These are phyloP conservation scores for Mayamaea pseudoterrestris DNA, from an alignment of 108 stramenopile genomes.

Conservation along the genomic window DNA sequence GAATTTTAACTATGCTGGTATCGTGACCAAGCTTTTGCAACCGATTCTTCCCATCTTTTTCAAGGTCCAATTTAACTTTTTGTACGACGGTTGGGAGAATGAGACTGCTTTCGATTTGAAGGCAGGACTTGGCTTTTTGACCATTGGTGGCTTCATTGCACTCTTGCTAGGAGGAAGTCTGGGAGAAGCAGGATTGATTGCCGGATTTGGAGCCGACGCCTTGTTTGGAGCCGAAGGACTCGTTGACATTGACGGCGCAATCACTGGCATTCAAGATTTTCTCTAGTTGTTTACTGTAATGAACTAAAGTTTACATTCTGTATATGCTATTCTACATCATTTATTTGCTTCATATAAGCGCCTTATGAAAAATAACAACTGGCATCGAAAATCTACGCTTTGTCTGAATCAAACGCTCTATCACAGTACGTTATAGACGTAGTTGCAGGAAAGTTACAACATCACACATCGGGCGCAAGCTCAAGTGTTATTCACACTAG, in stretches of 20 bases:
- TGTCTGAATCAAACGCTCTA: no score
- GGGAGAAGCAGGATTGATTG: conserved; percentile 25
- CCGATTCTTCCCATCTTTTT: conserved; percentile 73
- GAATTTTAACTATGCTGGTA: conserved; percentile 61
- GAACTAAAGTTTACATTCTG: no score
- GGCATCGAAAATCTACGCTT: no score
- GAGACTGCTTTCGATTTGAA: conserved; percentile 18
- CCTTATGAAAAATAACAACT: no score
- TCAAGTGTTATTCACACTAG: no score
- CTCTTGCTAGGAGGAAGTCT: conserved; percentile 11
- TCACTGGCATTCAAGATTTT: conserved; percentile 13
- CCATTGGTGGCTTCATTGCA: conserved; percentile 29
- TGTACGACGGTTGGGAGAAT: conserved; percentile 61
- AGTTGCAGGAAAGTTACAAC: no score
- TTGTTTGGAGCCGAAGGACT: conserved; percentile 27
- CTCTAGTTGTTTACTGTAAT: no score
- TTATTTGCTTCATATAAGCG: no score
- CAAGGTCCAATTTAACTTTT: conserved; percentile 66
- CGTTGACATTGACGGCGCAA: conserved; percentile 23
- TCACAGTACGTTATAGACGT: no score
- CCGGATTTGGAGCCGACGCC: conserved; percentile 21
- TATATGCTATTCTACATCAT: no score
- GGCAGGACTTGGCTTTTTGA: conserved; percentile 11
- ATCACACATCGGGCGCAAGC: no score
- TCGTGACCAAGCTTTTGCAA: conserved; percentile 65